Base-by-base conservation (phyloP, 2,329 filamentous ascomycete genomes). In the Cytospora chrysosperma region DNA sequence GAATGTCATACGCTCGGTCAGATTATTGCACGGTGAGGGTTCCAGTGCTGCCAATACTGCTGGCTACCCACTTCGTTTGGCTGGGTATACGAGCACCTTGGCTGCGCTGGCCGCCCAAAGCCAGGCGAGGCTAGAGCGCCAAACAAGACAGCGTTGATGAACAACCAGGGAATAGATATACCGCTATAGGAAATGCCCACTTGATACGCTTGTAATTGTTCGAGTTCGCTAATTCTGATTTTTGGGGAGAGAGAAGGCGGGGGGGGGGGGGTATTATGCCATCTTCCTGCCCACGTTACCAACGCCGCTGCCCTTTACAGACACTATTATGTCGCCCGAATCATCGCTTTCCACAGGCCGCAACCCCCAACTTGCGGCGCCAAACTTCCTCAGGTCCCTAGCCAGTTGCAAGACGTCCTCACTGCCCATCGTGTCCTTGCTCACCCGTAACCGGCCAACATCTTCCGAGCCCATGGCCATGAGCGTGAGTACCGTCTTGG, bases 391-490 rank as follows among this genome's bases (percentile, higher is more conserved):
- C 69, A 97, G 77, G 74, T 99, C 95, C 70, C 95, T 84, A 13
- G 91, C 93, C 60, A 97, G 78, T 56, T 87, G 86, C 62, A 99
- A 84, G 59, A 92, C 81, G 65, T 92, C 89, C 73, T 97, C 92
- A 3, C 88, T 90, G 0, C 88, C 93, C 53, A 98, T 77, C 0
- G 97, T 87, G 54, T 94, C 90, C 70, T 87, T 88, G 34, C 93
- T 92, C 64, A 99, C 74, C 67, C 91, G 86, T 68, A 99, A 75
- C 64, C 95, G 85, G 5, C 95, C 95, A 17, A 99, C 93, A 75
- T 99, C 95, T 74, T 98, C 95, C 1, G 90, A 92, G 0, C 95
- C 95, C 95, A 99, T 98, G 37, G 93, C 92, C 95, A 99, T 99
- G 67, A 99, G 81, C 21, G 88, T 91, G 59, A 99, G 76, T 68